Percentiles rank a stretch among this genome's conserved stretches.
phyloP scores from a whole-genome alignment of 106 monocot species.

The Vanilla planifolia region DNA sequence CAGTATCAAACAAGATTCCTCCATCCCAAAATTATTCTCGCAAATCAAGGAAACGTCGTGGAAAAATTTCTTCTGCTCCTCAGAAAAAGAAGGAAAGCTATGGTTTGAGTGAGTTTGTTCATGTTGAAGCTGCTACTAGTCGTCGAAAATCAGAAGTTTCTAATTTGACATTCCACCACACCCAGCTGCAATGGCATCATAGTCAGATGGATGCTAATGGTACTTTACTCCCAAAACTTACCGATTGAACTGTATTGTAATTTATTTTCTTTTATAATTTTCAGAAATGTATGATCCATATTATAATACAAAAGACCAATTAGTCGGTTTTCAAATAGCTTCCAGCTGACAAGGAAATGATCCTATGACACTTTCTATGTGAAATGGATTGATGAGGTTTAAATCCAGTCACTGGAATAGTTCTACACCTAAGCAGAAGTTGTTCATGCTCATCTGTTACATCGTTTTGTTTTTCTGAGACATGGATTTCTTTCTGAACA shows the following conservation, averaged over 20 bases:
- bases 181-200: conserved; percentile 60
- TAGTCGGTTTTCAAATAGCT: no score
- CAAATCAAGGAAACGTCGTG: conserved; percentile 13
- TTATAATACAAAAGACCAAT: no score
- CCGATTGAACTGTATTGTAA: neutral
- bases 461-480: neutral
- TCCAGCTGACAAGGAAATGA: no score
- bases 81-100: neutral
- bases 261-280: neutral
- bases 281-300: neutral
- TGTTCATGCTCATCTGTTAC: neutral
- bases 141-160: conserved; percentile 37
- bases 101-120: conserved; percentile 9
- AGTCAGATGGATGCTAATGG: conserved; percentile 43
- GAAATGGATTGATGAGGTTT: no score
- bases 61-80: conserved; percentile 2
- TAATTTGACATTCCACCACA: conserved; percentile 54
- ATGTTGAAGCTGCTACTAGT: conserved; percentile 16
- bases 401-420: no score
- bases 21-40: neutral
- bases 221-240: conserved; percentile 2
- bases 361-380: no score
- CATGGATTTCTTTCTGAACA: conserved; percentile 3
- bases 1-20: conserved; percentile 3
- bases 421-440: no score